Percentiles rank a stretch among this genome's conserved stretches.
Evolutionary conservation across 2,329 filamentous ascomycete species (phyloP).

Genomic region (Aspergillus melleus): DNA sequence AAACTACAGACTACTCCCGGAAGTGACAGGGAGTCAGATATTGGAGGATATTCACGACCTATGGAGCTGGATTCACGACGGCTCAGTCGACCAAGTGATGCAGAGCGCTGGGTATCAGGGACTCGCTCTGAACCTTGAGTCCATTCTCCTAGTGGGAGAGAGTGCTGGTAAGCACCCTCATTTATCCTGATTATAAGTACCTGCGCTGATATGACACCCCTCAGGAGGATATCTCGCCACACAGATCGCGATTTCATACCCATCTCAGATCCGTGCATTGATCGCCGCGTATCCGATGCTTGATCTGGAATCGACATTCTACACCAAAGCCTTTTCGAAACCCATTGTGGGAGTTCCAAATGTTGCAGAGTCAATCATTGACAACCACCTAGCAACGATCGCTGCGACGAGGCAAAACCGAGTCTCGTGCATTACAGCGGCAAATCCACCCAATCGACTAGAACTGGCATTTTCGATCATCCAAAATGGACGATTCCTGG

Average conservation of each 20-base stretch:
- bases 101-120: background rate
- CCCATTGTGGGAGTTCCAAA: conserved; percentile 2
- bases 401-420: background rate
- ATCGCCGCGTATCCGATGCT: conserved; percentile 4
- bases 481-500: conserved; percentile 1
- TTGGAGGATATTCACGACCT: conserved; percentile 2
- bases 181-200: too few species aligned
- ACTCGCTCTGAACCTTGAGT: background rate
- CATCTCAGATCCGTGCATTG: background rate
- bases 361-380: background rate
- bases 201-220: background rate
- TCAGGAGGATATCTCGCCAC: background rate
- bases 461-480: background rate
- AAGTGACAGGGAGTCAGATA: background rate
- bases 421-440: background rate
- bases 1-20: conserved; percentile 1
- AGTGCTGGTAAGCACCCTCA: background rate
- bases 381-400: background rate
- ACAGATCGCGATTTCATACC: background rate
- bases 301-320: background rate
- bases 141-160: background rate
- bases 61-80: background rate
- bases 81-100: background rate
- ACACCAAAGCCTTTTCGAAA: background rate
- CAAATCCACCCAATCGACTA: background rate